Evolutionary conservation across 2,329 filamentous ascomycete genomes (phyloP), one percentile per base, ranked within the genome.

Genomic region (Monosporascus sp.): DNA sequence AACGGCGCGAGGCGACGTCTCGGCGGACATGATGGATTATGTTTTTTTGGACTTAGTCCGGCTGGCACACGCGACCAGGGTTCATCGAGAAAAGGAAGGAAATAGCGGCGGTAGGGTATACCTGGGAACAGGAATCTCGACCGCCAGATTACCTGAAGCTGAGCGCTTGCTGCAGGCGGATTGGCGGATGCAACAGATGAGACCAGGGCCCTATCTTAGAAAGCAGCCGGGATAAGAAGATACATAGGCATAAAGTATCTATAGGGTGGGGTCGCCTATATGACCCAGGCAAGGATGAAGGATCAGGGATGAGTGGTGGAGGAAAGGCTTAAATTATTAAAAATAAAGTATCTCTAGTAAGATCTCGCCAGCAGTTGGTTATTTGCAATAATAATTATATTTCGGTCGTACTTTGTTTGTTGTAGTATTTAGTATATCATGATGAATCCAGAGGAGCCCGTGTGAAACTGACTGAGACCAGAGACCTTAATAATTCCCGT

Each of bases 1-100:
- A 58, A 85, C 79, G 57, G 76, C 73, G 61, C 81, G 77, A 49
- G 81, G 78, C 11, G 80, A 80, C 37, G 75, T 68, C 58, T 84
- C 80, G 62, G 73, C 55, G 6, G 66, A 62, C 66, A 68, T 68
- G 36, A 56, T 53, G 50, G 38, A 20, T 20, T 41, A 20, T 3
- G 38, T 17, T 3, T 11, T 19, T 9, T 44, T 46, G 43, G 40
- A 43, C 40, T 43, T 20, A 14, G 40, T 24, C 40, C 40, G 16
- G 14, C 8, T 24, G 9, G 38, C 19, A 24, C 40, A 20, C 14
- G 40, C 8, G 17, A 24, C 22, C 40, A 43, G 22, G 20, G 40
- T 20, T 16, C 40, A 43, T 43, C 40, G 40, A 43, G 14, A 24
- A 14, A 14, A 20, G 1, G 7, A 9, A 43, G 40, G 40, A 20